phyloP scores from a whole-genome alignment of 1,139 yeast genomes.

The Insectozyma bohioensis region DNA sequence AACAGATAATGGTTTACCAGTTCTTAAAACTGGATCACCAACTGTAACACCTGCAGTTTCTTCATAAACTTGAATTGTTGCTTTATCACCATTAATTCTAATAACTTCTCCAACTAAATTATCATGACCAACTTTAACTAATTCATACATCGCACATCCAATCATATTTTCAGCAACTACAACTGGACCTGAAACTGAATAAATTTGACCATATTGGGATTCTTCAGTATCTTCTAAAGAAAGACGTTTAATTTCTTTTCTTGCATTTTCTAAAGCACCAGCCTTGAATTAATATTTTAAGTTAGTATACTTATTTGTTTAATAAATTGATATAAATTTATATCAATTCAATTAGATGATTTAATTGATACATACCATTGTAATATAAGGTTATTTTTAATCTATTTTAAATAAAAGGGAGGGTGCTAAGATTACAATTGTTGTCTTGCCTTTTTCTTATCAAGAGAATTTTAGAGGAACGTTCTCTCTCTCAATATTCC shows the following conservation, averaged over 20 bases:
- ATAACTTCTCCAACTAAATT: slow-evolving; percentile 97
- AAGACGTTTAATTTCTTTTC: slow-evolving; percentile 86
- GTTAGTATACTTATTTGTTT: too few relatives aligned
- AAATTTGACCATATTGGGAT: slow-evolving; percentile 81
- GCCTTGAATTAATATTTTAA: slow-evolving; percentile 52
- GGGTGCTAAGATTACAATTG: too few relatives aligned
- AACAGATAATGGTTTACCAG: slow-evolving; percentile 96
- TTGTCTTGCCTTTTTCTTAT: slow-evolving; percentile 14
- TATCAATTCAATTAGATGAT: slow-evolving; percentile 1
- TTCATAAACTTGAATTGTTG: slow-evolving; percentile 97
- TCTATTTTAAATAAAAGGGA: too few relatives aligned
- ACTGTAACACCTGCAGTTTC: slow-evolving; percentile 99
- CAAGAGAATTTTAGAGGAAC: too few relatives aligned
- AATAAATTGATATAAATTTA: too few relatives aligned
- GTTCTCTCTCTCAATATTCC: too few relatives aligned
- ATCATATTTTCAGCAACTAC: slow-evolving; percentile 97
- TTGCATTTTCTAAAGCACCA: slow-evolving; percentile 96
- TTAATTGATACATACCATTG: slow-evolving; percentile 12
- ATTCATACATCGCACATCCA: slow-evolving; percentile 99
- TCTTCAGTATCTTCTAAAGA: slow-evolving; percentile 76
- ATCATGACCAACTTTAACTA: slow-evolving; percentile 96
- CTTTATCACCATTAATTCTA: slow-evolving; percentile 93
- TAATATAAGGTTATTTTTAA: slow-evolving; percentile 1
- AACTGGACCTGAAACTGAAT: slow-evolving; percentile 97
- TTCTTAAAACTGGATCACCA: slow-evolving; percentile 97